Base-by-base conservation (phyloP, 2,329 filamentous ascomycete genomes). In the Talaromyces sp. region DNA sequence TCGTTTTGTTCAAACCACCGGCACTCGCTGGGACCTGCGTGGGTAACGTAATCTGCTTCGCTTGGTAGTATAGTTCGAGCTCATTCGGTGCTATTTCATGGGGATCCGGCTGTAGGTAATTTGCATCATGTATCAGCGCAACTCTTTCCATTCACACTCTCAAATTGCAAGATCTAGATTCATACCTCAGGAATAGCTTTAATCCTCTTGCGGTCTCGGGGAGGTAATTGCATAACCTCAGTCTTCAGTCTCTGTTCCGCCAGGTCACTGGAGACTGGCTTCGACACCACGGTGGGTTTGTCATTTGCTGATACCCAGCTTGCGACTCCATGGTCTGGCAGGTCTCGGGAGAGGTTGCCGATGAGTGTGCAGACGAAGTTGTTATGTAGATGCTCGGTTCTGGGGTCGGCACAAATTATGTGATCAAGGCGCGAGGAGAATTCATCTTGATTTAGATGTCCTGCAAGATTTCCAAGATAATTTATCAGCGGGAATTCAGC, bases 1-100 rank as follows among this genome's bases (percentile, higher is more conserved):
- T 84, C 36, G 81, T 95, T 79, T 93, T 91, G 64, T 89, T 91
- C 46, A 93, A 80, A 19, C 88, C 88, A 28, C 85, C 87, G 22
- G 87, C 87, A 67, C 85, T 86, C 28, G 86, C 81, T 25, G 87
- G 85, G 8, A 85, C 81, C 58, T 89, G 83, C 31, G 86, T 81
- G 28, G 81, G 78, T 45, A 80, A 69, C 65, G 80, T 81, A 56
- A 79, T 78, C 58, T 76, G 74, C 58, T 77, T 76, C 9, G 76
- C 77, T 25, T 71, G 65, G 41, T 78, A 72, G 53, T 77, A 78
- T 64, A 77, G 70, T 60, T 77, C 75, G 51, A 76, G 63, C 57
- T 73, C 70, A 57, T 66, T 73, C 11, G 63, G 67, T 22, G 60
- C 51, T 9, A 60, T 52, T 52, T 73, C 70, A 31, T 67, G 65